Evolutionary conservation across 208 protist genomes (phyloP), one percentile per base, ranked within the genome.

Genomic region (Leishmania major): DNA sequence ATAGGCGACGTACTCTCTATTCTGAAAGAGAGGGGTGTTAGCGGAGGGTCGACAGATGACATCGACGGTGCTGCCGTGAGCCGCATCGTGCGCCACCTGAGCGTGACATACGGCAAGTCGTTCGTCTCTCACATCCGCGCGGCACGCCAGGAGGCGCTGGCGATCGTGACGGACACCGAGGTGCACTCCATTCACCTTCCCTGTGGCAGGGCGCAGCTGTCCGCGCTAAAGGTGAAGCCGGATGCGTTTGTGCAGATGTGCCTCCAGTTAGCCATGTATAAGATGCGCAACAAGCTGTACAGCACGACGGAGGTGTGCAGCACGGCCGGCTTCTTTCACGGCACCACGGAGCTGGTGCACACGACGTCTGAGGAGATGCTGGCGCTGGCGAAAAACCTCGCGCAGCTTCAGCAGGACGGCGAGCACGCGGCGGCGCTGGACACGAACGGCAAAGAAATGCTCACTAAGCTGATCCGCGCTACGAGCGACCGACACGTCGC

Each of bases 231-330:
- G 51, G 79, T 94, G 31, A 82, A 88, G 55, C 84, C 92, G 19
- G 94, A 96, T 69, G 93, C 93, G 0, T 98, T 98, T 86, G 90
- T 95, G 13, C 96, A 98, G 85, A 90, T 97, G 83, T 93, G 88
- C 71, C 83, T 98, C 64, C 95, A 98, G 67, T 81, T 98, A 60
- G 95, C 96, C 7, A 92, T 92, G 84, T 91, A 94, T 82, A 88
- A 88, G 64, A 81, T 92, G 64, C 94, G 93, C 69, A 94, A 92
- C 55, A 88, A 88, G 72, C 88, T 98, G 28, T 90, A 82, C 60
- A 81, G 91, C 8, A 93, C 93, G 13, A 95, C 93, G 55, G 86
- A 97, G 82, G 71, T 91, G 37, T 89, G 86, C 79, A 89, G 87
- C 73, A 95, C 93, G 0, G 77, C 89, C 7, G 55, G 76, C 59